A percentile compares a stretch with the other conserved stretches of the same genome.
Conservation (phyloP, 2,329 filamentous ascomycete genomes). For the Cladosporium sp. region DNA sequence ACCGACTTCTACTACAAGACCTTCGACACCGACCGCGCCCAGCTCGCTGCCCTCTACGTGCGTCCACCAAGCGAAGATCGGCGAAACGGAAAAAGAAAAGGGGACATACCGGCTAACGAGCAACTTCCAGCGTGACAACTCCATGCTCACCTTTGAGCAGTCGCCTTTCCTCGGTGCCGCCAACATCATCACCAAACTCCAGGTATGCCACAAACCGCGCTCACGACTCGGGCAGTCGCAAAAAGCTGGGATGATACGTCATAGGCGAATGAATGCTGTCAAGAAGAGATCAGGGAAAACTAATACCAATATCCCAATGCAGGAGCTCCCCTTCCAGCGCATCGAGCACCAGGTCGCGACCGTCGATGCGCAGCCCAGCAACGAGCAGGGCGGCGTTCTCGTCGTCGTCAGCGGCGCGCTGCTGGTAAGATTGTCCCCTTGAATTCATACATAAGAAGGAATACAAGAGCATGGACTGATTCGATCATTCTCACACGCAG, state of each 20-base stretch:
- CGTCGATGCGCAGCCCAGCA: slow-evolving; percentile 77
- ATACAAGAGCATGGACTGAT: slow-evolving; percentile 1
- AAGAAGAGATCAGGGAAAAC: background rate
- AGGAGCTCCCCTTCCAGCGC: slow-evolving; percentile 77
- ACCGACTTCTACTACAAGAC: slow-evolving; percentile 85
- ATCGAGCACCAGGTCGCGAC: slow-evolving; percentile 75
- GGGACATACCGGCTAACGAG: background rate
- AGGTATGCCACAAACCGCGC: slow-evolving; percentile 45
- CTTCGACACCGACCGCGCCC: slow-evolving; percentile 69
- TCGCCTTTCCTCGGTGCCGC: slow-evolving; percentile 58
- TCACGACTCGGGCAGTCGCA: background rate
- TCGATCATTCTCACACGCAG: slow-evolving; percentile 46
- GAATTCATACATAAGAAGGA: background rate
- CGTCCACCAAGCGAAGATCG: slow-evolving; percentile 32
- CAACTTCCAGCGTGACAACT: slow-evolving; percentile 64
- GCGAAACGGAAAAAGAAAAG: background rate
- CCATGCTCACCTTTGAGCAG: slow-evolving; percentile 92
- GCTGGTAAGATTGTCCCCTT: slow-evolving; percentile 53
- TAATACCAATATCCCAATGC: slow-evolving; percentile 9
- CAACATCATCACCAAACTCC: slow-evolving; percentile 75
- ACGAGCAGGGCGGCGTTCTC: slow-evolving; percentile 64
- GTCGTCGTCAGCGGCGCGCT: slow-evolving; percentile 87
- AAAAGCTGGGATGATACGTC: slow-evolving; percentile 9
- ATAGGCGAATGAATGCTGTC: background rate
- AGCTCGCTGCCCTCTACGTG: slow-evolving; percentile 75